These are phyloP conservation scores for Coemansia sp. DNA, from an alignment of 192 early-diverging fungal species.

Conservation along the genomic window DNA sequence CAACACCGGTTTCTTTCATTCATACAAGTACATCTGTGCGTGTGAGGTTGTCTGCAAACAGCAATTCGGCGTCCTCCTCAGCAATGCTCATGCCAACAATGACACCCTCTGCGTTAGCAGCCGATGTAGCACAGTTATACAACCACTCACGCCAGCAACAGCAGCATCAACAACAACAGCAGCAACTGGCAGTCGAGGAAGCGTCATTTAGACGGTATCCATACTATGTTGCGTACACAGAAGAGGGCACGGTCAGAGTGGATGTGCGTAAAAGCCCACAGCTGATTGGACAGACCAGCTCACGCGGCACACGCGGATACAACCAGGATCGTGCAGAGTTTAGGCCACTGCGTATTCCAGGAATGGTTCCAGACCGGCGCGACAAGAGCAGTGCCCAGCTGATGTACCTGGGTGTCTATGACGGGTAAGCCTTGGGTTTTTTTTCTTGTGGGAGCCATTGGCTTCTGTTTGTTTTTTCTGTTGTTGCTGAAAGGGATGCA, in stretches of 20 bases:
- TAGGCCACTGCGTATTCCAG: conserved; percentile 51
- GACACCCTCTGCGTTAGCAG: background rate
- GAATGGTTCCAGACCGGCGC: conserved; percentile 46
- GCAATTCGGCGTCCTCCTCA: conserved; percentile 5
- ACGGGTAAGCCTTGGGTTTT: conserved; percentile 34
- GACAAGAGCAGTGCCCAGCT: conserved; percentile 50
- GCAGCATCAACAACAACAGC: background rate
- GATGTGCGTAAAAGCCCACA: conserved; percentile 54
- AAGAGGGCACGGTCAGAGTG: conserved; percentile 49
- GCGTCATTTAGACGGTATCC: conserved; percentile 18
- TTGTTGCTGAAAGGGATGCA: background rate
- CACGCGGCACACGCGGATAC: conserved; percentile 43
- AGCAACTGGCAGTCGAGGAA: conserved; percentile 6
- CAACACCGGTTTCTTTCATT: background rate
- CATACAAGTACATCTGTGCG: conserved; percentile 16
- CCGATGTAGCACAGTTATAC: too few relatives aligned
- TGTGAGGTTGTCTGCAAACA: background rate
- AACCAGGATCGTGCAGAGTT: conserved; percentile 55
- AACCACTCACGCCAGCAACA: background rate
- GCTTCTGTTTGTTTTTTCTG: background rate
- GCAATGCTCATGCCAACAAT: conserved; percentile 14
- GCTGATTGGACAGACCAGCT: conserved; percentile 43
- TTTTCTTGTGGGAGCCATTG: background rate
- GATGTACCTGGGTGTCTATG: conserved; percentile 49
- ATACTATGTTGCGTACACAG: conserved; percentile 50